These are phyloP conservation scores for Blakeslea trispora DNA, from an alignment of 371 early-diverging fungal species.

Conservation along the genomic window DNA sequence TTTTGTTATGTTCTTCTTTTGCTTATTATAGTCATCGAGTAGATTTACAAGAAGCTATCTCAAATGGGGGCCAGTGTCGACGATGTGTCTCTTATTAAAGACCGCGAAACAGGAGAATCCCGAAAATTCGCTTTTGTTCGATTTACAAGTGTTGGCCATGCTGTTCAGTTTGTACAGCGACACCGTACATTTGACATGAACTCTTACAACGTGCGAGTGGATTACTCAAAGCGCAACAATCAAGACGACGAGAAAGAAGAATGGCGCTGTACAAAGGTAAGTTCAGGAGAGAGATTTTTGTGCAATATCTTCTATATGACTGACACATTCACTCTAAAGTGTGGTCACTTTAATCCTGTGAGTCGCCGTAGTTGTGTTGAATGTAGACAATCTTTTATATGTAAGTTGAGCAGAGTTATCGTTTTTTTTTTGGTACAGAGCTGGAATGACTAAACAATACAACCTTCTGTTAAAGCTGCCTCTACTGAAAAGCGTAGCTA, in stretches of 20 bases:
- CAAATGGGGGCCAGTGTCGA: slow-evolving; percentile 31
- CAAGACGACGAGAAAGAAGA: slow-evolving; percentile 44
- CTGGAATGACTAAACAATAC: too few species aligned
- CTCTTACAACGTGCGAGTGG: slow-evolving; percentile 52
- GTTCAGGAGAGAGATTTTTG: neutral
- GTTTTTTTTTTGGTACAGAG: too few species aligned
- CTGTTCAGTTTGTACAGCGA: slow-evolving; percentile 61
- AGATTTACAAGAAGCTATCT: slow-evolving; percentile 24
- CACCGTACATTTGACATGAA: slow-evolving; percentile 49
- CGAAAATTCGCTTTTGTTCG: slow-evolving; percentile 67
- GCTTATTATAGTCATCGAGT: slow-evolving; percentile 33
- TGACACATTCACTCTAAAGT: slow-evolving; percentile 19
- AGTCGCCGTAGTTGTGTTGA: slow-evolving; percentile 43
- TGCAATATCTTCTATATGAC: neutral
- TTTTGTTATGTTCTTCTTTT: slow-evolving; percentile 11
- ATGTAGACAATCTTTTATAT: slow-evolving; percentile 35
- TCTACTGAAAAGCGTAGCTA: slow-evolving; percentile 35
- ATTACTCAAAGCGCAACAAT: slow-evolving; percentile 51
- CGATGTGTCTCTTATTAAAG: slow-evolving; percentile 46
- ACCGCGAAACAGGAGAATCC: slow-evolving; percentile 59
- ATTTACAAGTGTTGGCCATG: slow-evolving; percentile 66
- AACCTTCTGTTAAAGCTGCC: too few species aligned
- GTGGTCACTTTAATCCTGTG: slow-evolving; percentile 39
- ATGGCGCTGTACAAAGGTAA: slow-evolving; percentile 60
- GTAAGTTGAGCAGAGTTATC: too few species aligned